phyloP scores from a whole-genome alignment of 2,329 filamentous ascomycete genomes.

The Plenodomus tracheiphilus region DNA sequence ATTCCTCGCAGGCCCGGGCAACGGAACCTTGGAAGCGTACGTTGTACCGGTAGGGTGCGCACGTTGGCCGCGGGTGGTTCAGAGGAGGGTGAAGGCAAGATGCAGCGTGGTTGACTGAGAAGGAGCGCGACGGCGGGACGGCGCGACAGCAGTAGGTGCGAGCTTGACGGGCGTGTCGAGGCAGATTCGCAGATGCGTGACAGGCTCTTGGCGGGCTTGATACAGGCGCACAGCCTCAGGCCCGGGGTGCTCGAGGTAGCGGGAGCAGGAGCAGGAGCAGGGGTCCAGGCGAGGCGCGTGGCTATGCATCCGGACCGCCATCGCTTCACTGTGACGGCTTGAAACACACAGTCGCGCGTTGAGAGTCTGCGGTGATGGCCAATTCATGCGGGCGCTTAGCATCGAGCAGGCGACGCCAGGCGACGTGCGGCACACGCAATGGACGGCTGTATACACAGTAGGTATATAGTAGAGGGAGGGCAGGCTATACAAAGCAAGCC shows the following conservation, averaged over 20 bases:
- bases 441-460: too few relatives aligned
- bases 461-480: too few relatives aligned
- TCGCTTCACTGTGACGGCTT: constrained; percentile 2
- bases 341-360: constrained; percentile 1
- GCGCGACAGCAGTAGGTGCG: constrained; percentile 30
- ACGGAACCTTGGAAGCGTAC: too few relatives aligned
- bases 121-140: too few relatives aligned
- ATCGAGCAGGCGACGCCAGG: constrained; percentile 23
- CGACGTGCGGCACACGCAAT: too few relatives aligned
- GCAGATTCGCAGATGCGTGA: constrained; percentile 41
- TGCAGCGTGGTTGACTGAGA: constrained; percentile 23
- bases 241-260: constrained; percentile 33
- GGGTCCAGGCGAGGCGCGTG: constrained; percentile 21
- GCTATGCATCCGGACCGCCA: constrained; percentile 27
- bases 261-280: constrained; percentile 18
- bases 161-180: constrained; percentile 39
- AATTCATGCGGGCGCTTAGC: constrained; percentile 32
- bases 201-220: constrained; percentile 33
- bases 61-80: constrained; percentile 11
- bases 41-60: too few relatives aligned
- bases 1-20: constrained; percentile 3
- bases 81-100: constrained; percentile 14
- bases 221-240: constrained; percentile 42
- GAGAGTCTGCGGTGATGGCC: constrained; percentile 9
- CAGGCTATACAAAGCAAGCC: constrained; percentile 28